These are phyloP conservation scores for Aegilops speltoides DNA, from an alignment of 176 grass and related monocot genomes.

Conservation along the genomic window DNA sequence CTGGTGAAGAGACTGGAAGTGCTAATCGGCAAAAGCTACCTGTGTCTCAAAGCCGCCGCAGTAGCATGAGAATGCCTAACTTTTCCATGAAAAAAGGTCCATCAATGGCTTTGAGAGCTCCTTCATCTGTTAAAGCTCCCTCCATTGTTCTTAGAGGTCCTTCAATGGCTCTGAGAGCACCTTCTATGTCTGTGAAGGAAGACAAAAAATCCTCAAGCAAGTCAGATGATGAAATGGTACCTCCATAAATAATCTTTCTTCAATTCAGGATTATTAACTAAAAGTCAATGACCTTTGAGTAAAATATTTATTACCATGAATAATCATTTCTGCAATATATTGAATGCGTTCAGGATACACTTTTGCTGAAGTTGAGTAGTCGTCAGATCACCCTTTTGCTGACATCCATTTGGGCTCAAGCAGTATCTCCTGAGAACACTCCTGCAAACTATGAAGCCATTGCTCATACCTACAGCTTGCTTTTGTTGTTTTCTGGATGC, in stretches of 20 bases:
- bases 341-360: constrained; percentile 66
- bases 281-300: constrained; percentile 23
- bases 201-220: constrained; percentile 47
- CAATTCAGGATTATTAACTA: constrained; percentile 22
- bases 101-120: constrained; percentile 51
- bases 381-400: constrained; percentile 92
- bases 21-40: constrained; percentile 53
- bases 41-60: constrained; percentile 56
- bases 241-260: constrained; percentile 22
- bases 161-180: constrained; percentile 37
- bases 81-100: constrained; percentile 67
- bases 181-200: constrained; percentile 62
- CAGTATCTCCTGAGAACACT: constrained; percentile 70
- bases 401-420: constrained; percentile 96
- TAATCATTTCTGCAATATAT: constrained; percentile 34
- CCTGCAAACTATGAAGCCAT: constrained; percentile 97
- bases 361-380: constrained; percentile 74
- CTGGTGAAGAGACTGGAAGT: constrained; percentile 49
- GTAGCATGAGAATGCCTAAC: constrained; percentile 63
- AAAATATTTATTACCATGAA: constrained; percentile 33
- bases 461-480: constrained; percentile 92
- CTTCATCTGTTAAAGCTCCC: constrained; percentile 50
- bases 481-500: constrained; percentile 78
- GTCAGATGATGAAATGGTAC: constrained; percentile 62
- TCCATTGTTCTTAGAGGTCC: constrained; percentile 45